These are phyloP conservation scores for Arctium minus DNA, from an alignment of 129 eudicot genomes.

Conservation along the genomic window DNA sequence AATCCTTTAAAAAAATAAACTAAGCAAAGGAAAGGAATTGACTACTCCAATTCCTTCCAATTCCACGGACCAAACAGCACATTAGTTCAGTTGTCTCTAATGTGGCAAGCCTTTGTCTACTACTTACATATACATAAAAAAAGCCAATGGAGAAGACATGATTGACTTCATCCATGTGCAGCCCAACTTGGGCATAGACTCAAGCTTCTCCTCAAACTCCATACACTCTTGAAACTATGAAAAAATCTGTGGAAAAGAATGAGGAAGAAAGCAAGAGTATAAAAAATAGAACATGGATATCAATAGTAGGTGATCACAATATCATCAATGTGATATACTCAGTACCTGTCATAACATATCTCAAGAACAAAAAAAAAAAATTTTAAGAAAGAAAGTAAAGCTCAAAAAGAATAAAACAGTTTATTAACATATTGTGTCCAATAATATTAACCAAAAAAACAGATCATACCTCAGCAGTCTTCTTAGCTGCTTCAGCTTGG, in stretches of 20 bases:
- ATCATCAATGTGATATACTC: background rate
- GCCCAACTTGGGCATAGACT: background rate
- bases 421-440: background rate
- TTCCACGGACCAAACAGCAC: background rate
- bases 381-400: background rate
- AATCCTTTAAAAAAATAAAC: background rate
- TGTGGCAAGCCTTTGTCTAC: background rate
- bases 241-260: background rate
- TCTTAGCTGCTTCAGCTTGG: conserved; percentile 47
- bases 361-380: background rate
- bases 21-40: background rate
- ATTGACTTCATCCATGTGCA: background rate
- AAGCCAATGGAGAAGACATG: background rate
- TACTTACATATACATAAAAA: background rate
- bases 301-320: background rate
- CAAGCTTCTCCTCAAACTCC: background rate
- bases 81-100: background rate
- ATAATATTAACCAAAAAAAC: background rate
- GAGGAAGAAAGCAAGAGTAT: background rate
- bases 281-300: background rate
- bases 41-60: background rate
- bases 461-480: conserved; percentile 58
- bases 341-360: background rate
- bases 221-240: background rate
- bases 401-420: background rate